A percentile compares a stretch with the other conserved stretches of the same genome.
These are phyloP conservation scores for Endothia cerciana DNA, from an alignment of 2,329 filamentous ascomycete genomes.

Conservation along the genomic window DNA sequence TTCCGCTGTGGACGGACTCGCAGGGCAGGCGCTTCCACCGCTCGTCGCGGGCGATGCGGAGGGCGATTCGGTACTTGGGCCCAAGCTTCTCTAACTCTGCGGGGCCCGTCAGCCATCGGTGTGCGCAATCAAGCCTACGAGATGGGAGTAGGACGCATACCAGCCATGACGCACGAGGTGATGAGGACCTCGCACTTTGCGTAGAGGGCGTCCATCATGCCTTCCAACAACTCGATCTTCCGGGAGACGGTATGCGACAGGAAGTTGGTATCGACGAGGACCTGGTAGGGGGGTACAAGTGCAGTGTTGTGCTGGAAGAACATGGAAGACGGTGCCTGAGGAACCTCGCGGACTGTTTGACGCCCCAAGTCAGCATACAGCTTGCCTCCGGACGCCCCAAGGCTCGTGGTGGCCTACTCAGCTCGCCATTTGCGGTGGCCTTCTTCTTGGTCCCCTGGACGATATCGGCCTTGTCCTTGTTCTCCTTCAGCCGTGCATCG, in stretches of 20 bases:
- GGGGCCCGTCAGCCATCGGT: neutral
- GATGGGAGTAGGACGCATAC: conserved; percentile 11
- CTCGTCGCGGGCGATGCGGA: conserved; percentile 86
- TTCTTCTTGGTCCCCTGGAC: conserved; percentile 64
- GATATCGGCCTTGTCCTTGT: conserved; percentile 68
- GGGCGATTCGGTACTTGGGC: conserved; percentile 82
- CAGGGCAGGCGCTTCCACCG: conserved; percentile 85
- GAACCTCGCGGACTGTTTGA: conserved; percentile 37
- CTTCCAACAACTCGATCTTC: conserved; percentile 63
- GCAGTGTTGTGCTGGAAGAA: conserved; percentile 91
- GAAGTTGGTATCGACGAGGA: conserved; percentile 89
- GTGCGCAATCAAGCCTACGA: neutral
- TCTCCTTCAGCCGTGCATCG: conserved; percentile 82
- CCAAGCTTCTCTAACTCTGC: conserved; percentile 77
- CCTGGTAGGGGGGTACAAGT: conserved; percentile 78
- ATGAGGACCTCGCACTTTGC: conserved; percentile 90
- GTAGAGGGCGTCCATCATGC: conserved; percentile 89
- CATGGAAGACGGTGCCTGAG: conserved; percentile 79
- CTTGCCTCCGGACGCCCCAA: neutral
- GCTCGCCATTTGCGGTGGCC: conserved; percentile 55
- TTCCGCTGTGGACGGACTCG: conserved; percentile 75
- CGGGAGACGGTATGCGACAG: conserved; percentile 87
- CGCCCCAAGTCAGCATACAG: conserved; percentile 21
- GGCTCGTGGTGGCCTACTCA: conserved; percentile 50
- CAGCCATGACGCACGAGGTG: conserved; percentile 69